These are phyloP conservation scores for Grosmannia huntii DNA, from an alignment of 2,329 filamentous ascomycete species.

Conservation along the genomic window DNA sequence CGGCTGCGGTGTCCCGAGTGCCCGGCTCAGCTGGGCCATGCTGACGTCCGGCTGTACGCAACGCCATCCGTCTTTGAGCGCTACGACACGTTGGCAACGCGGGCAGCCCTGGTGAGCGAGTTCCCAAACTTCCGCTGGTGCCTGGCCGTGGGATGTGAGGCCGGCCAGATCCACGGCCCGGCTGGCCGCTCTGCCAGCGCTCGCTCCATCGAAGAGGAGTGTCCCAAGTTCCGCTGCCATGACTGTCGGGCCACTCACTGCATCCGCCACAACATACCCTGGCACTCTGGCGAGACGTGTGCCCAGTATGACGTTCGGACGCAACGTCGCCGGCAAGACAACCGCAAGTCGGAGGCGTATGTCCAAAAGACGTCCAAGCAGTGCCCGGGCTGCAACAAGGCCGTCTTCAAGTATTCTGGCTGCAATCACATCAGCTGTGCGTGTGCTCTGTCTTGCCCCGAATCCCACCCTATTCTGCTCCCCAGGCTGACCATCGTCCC, in stretches of 20 bases:
- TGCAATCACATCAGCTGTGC: slow-evolving; percentile 30
- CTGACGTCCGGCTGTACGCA: slow-evolving; percentile 19
- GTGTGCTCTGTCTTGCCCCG: slow-evolving; percentile 10
- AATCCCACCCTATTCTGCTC: neutral
- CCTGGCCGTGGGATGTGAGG: slow-evolving; percentile 21
- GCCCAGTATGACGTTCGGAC: slow-evolving; percentile 22
- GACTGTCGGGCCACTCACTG: slow-evolving; percentile 21
- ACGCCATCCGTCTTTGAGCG: slow-evolving; percentile 16
- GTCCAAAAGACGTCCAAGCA: slow-evolving; percentile 20
- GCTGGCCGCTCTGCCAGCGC: neutral
- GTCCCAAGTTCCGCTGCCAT: slow-evolving; percentile 20
- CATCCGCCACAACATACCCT: slow-evolving; percentile 22
- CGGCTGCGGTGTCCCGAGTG: slow-evolving; percentile 24
- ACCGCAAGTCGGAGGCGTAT: slow-evolving; percentile 21
- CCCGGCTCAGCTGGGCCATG: slow-evolving; percentile 16
- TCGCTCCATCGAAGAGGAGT: slow-evolving; percentile 8
- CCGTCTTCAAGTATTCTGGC: slow-evolving; percentile 22
- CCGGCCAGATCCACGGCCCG: slow-evolving; percentile 23
- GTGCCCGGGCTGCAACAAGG: slow-evolving; percentile 23
- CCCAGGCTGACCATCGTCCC: neutral
- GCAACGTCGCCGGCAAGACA: slow-evolving; percentile 15
- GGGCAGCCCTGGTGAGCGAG: slow-evolving; percentile 15
- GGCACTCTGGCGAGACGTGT: slow-evolving; percentile 25
- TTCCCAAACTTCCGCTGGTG: slow-evolving; percentile 25
- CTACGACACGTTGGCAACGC: slow-evolving; percentile 23